Evolutionary conservation across 768 basidiomycete genomes (phyloP).

Genomic region (Lentinula edodes): DNA sequence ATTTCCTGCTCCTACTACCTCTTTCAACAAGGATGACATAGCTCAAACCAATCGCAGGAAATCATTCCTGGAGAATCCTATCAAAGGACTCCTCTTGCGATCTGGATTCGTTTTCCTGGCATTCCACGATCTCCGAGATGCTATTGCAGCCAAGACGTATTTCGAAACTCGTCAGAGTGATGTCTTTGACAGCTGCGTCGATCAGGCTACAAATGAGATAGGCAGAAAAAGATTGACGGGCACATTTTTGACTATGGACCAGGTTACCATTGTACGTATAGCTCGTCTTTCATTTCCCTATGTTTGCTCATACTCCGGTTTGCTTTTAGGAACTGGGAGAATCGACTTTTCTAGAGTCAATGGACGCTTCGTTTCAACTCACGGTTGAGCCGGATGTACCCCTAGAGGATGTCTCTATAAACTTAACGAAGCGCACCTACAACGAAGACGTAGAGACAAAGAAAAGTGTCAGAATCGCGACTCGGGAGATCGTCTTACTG

Average conservation of each 20-base stretch:
- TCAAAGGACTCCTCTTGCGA: slow-evolving; percentile 55
- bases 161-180: slow-evolving; percentile 26
- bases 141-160: slow-evolving; percentile 39
- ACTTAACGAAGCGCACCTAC: slow-evolving; percentile 8
- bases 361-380: slow-evolving; percentile 48
- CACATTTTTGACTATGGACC: slow-evolving; percentile 38
- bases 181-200: slow-evolving; percentile 24
- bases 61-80: slow-evolving; percentile 13
- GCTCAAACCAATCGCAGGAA: neutral
- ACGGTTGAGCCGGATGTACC: slow-evolving; percentile 29
- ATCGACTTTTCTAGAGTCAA: slow-evolving; percentile 40
- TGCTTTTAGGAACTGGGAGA: slow-evolving; percentile 45
- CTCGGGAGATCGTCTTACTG: slow-evolving; percentile 14
- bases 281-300: slow-evolving; percentile 4
- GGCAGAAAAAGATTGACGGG: slow-evolving; percentile 29
- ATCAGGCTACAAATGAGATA: slow-evolving; percentile 16
- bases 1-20: neutral
- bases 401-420: slow-evolving; percentile 9
- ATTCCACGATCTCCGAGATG: slow-evolving; percentile 56
- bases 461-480: neutral
- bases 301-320: slow-evolving; percentile 10
- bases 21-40: neutral
- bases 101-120: slow-evolving; percentile 50
- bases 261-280: slow-evolving; percentile 36
- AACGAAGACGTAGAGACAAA: neutral